These are phyloP conservation scores for Mycosarcoma mackinlayi DNA, from an alignment of 1,284 basidiomycete genomes.

Conservation along the genomic window DNA sequence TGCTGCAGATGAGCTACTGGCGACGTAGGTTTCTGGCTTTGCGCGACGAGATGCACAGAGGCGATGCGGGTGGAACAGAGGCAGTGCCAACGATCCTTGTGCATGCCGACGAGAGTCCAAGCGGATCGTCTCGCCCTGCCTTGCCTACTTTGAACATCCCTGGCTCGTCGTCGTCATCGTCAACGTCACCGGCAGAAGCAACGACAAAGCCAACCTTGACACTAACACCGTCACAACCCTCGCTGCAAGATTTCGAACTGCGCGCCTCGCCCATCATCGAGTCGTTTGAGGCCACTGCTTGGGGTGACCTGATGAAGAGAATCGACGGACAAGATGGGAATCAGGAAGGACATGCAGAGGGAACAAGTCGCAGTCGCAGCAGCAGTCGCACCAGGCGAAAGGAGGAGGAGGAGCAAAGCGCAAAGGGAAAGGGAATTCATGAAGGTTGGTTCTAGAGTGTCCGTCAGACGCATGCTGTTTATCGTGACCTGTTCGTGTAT, in stretches of 20 bases:
- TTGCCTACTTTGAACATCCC: conserved; percentile 20
- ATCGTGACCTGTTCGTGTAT: no score
- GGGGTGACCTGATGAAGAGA: conserved; percentile 55
- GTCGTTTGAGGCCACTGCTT: conserved; percentile 48
- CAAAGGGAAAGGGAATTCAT: not conserved
- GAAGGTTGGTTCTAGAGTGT: not conserved
- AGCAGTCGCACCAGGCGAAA: conserved; percentile 6
- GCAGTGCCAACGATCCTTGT: conserved; percentile 25
- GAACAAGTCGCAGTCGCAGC: not conserved
- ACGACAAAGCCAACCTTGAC: conserved; percentile 8
- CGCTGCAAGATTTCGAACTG: conserved; percentile 37
- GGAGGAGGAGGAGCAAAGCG: not conserved
- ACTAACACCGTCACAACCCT: conserved; percentile 21
- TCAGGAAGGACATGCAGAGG: conserved; percentile 7
- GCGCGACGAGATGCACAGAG: conserved; percentile 25
- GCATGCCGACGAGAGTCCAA: conserved; percentile 14
- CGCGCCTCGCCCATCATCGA: conserved; percentile 48
- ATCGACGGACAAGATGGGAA: conserved; percentile 22
- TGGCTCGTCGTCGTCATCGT: conserved; percentile 1
- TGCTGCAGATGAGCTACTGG: conserved; percentile 59
- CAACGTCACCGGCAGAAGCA: not conserved
- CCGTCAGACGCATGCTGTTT: not conserved
- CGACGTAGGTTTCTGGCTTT: conserved; percentile 57
- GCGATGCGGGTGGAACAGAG: conserved; percentile 2
- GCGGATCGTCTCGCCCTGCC: conserved; percentile 6